Base-by-base conservation (phyloP, 1,284 basidiomycete species). In the Irpex lacteus region DNA sequence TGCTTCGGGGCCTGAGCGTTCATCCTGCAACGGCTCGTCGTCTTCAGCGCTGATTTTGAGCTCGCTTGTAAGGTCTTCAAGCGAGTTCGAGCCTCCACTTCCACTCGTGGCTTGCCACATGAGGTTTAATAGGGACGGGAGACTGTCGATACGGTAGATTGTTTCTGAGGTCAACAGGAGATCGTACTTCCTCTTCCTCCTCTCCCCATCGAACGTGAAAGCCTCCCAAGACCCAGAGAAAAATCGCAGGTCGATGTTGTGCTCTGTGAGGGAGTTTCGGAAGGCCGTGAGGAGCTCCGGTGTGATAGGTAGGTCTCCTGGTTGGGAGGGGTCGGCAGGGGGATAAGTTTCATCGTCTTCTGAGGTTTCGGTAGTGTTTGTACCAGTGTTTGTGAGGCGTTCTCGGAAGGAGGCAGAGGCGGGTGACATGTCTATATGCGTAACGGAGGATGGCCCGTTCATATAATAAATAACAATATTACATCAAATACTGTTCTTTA, bases 121-220 rank as follows among this genome's bases (percentile, higher is more conserved):
- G n/a, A 89, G 78, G 34, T 78, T 72, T 11, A 95, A 78, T 21
- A 98, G 79, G n/a, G 87, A 78, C 0, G 79, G 79, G 0, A 98
- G 81, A 64, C 86, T 91, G 0, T 88, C 84, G 32, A 84, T 78
- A 8, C 88, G 81, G 73, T 99, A 98, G 36, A 98, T 95, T 21
- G 97, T 98, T 79, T 99, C 97, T 19, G 94, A 93, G 0, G 94
- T 95, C 56, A 98, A 77, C 1, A 97, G 78, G 57, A 97, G 67
- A 70, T 95, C 85, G 74, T 92, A 95, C 4, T 64, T 61, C 56
- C 72, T 66, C 18, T 68, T 70, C 5, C 59, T n/a, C 18, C 59
- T n/a, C 18, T 5, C 5, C n/a, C 0, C 15, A 36, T 68, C 57
- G 54, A 65, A 37, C 61, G 83, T 74, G 65, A 89, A 87, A 9